phyloP scores from a whole-genome alignment of 768 basidiomycete genomes.

The Pholiota molesta region DNA sequence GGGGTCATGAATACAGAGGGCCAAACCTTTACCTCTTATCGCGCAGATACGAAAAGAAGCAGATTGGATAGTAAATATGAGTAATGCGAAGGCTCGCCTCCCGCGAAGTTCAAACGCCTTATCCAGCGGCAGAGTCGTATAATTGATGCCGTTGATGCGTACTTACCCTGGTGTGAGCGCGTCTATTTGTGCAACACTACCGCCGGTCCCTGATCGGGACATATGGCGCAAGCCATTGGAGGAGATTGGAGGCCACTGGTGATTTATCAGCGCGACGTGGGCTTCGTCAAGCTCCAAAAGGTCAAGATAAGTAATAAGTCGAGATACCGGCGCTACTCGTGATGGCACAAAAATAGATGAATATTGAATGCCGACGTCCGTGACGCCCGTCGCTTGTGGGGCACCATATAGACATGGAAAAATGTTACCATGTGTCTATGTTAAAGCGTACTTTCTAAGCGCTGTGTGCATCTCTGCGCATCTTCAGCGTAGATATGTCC shows the following conservation, averaged over 20 bases:
- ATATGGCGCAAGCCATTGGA: neutral
- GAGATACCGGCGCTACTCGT: neutral
- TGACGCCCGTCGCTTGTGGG: neutral
- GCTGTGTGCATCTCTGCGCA: neutral
- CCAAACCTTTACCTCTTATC: neutral
- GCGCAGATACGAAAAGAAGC: neutral
- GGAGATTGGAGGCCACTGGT: too few species aligned
- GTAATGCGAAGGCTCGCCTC: neutral
- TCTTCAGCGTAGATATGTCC: neutral
- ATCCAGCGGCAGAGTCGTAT: neutral
- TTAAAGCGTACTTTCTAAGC: neutral
- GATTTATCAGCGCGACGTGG: neutral
- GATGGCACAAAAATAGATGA: neutral
- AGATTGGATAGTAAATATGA: neutral
- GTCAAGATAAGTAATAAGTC: neutral
- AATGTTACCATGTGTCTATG: neutral
- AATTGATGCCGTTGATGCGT: neutral
- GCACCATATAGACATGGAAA: neutral
- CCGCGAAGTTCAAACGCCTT: neutral
- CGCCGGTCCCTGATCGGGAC: slow-evolving; percentile 1
- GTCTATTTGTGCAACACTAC: neutral
- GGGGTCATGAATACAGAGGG: neutral
- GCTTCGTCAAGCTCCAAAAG: neutral
- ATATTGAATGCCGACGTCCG: neutral
- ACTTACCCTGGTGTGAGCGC: neutral